phyloP scores from a whole-genome alignment of 306 rosid species.

The Castanea sativa region DNA sequence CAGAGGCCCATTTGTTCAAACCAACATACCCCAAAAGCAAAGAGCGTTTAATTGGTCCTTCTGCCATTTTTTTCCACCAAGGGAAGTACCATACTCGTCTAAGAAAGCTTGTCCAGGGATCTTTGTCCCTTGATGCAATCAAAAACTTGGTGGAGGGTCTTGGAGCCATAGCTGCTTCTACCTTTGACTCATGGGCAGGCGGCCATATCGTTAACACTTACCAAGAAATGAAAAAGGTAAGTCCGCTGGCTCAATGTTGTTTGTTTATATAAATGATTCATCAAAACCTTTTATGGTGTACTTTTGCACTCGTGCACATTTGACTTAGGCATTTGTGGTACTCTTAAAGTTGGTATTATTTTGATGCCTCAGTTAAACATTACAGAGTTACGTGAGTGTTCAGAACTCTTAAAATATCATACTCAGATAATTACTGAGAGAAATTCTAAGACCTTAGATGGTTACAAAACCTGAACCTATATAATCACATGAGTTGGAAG shows the following conservation, averaged over 20 bases:
- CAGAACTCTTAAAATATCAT: too few relatives aligned
- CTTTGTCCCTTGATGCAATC: conserved; percentile 49
- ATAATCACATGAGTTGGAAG: too few relatives aligned
- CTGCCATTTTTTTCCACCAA: conserved; percentile 81
- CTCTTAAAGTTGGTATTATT: too few relatives aligned
- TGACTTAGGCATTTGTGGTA: background rate
- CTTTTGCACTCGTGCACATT: background rate
- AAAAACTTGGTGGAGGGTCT: conserved; percentile 56
- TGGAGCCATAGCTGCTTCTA: conserved; percentile 47
- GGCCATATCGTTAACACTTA: conserved; percentile 57
- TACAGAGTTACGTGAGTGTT: too few relatives aligned
- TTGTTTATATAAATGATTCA: conserved; percentile 9
- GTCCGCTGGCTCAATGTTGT: background rate
- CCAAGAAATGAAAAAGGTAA: conserved; percentile 74
- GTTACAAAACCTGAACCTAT: too few relatives aligned
- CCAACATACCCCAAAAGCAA: conserved; percentile 92
- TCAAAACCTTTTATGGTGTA: conserved; percentile 8
- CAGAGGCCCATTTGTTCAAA: conserved; percentile 75
- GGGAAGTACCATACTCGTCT: conserved; percentile 61
- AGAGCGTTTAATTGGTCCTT: conserved; percentile 76
- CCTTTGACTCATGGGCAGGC: conserved; percentile 43
- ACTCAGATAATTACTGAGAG: too few relatives aligned
- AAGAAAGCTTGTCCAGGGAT: conserved; percentile 68
- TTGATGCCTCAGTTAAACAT: too few relatives aligned
- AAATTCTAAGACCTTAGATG: too few relatives aligned